Evolutionary conservation across 768 basidiomycete species (phyloP).

Genomic region (Hydnomerulius pinastri): DNA sequence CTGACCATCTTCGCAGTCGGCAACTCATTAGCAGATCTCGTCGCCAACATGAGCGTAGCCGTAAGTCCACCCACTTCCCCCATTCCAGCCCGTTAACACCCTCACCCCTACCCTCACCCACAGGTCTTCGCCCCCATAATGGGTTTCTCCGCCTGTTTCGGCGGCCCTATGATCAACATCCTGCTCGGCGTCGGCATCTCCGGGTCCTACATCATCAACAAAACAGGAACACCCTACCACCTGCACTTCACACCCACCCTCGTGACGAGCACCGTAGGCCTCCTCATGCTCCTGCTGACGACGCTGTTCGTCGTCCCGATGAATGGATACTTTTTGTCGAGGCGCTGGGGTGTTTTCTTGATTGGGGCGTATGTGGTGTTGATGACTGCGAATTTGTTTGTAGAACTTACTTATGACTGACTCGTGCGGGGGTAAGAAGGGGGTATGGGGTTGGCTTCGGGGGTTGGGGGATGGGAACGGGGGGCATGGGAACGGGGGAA

Average conservation of each 20-base stretch:
- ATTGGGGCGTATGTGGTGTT: constrained; percentile 71
- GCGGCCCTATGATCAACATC: constrained; percentile 91
- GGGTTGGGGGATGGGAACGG: too few relatives aligned
- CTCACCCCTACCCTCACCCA: background rate
- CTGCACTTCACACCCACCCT: constrained; percentile 83
- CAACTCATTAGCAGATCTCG: constrained; percentile 94
- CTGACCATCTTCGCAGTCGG: constrained; percentile 96
- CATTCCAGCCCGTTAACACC: background rate
- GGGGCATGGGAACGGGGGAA: too few relatives aligned
- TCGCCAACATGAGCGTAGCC: constrained; percentile 96
- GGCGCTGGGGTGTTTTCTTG: constrained; percentile 81
- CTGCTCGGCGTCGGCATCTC: constrained; percentile 90
- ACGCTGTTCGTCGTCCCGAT: constrained; percentile 85
- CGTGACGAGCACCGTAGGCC: constrained; percentile 78
- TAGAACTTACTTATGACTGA: constrained; percentile 54
- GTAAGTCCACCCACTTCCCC: constrained; percentile 40
- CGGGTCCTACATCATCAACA: constrained; percentile 79
- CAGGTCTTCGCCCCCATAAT: constrained; percentile 88
- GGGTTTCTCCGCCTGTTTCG: constrained; percentile 96
- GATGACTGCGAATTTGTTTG: constrained; percentile 78
- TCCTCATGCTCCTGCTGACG: constrained; percentile 71
- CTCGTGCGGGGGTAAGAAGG: background rate
- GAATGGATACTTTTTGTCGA: constrained; percentile 79
- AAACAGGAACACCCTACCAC: constrained; percentile 61
- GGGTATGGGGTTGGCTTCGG: background rate